A percentile compares a stretch with the other conserved stretches of the same genome.
These are phyloP conservation scores for Cotoneaster glaucophyllus DNA, from an alignment of 306 rosid genomes.

Conservation along the genomic window DNA sequence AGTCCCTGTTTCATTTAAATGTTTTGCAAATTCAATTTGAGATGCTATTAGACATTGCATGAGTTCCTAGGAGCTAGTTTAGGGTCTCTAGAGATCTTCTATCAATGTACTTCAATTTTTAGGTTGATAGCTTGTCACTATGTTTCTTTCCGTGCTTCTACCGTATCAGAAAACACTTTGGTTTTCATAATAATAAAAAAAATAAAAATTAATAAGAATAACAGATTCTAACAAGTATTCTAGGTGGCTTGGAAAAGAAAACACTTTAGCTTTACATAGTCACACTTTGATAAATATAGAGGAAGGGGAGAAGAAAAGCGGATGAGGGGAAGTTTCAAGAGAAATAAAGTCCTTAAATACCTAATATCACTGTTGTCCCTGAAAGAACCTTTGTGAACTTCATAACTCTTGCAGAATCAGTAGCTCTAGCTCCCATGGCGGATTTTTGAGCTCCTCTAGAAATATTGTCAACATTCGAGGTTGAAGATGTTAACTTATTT, in stretches of 20 bases:
- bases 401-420: conserved; percentile 79
- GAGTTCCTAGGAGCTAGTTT: not conserved
- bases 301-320: not conserved
- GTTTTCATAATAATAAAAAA: not conserved
- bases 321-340: conserved; percentile 9
- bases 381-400: conserved; percentile 84
- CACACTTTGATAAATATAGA: not conserved
- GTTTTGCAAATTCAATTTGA: not conserved
- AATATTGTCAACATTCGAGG: conserved; percentile 28
- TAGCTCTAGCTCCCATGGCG: conserved; percentile 72
- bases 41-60: not conserved
- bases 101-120: not conserved
- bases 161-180: not conserved
- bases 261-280: not conserved
- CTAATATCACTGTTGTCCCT: conserved; percentile 65
- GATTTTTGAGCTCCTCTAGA: conserved; percentile 50
- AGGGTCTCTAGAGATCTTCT: not conserved
- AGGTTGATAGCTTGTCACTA: not conserved
- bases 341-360: conserved; percentile 25
- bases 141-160: not conserved
- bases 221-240: not conserved
- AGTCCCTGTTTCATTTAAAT: not conserved
- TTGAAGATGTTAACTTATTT: conserved; percentile 44
- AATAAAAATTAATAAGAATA: not conserved
- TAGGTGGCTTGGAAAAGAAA: not conserved